phyloP scores from a whole-genome alignment of 2,329 filamentous ascomycete species.

The Penicillium verrucosum region DNA sequence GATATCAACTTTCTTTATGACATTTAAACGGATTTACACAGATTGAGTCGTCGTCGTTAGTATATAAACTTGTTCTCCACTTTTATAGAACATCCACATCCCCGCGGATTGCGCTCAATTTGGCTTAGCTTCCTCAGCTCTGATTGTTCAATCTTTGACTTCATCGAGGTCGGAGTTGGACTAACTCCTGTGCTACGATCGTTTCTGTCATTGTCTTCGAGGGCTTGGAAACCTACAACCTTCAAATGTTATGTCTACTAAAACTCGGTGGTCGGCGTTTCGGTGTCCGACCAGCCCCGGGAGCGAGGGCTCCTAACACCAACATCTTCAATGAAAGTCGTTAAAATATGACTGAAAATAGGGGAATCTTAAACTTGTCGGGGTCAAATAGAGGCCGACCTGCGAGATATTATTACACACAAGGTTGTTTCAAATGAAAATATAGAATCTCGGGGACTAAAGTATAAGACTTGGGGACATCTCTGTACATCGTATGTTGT shows the following conservation, averaged over 20 bases:
- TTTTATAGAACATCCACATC: not conserved
- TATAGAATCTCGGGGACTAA: not conserved
- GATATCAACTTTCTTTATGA: not conserved
- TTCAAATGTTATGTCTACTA: not conserved
- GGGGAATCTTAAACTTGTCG: not conserved
- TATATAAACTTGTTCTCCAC: not conserved
- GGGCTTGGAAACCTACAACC: not conserved
- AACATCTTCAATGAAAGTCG: not conserved
- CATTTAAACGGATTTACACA: not conserved
- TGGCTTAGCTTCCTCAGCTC: not conserved
- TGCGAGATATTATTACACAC: too few relatives aligned
- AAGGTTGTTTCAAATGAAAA: not conserved
- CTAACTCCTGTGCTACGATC: too few relatives aligned
- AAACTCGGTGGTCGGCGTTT: constrained; percentile 6
- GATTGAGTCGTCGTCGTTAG: too few relatives aligned
- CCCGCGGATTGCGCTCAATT: not conserved
- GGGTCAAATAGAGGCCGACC: not conserved
- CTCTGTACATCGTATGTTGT: not conserved
- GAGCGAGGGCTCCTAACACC: not conserved
- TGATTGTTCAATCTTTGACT: too few relatives aligned
- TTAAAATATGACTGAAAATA: not conserved
- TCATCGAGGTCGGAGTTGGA: too few relatives aligned
- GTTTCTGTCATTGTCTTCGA: not conserved
- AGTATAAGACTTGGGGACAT: not conserved
- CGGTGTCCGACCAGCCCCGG: not conserved